Evolutionary conservation across 352 stramenopile species (phyloP), one percentile per base, ranked within the genome.

Genomic region (Phytophthora pini): DNA sequence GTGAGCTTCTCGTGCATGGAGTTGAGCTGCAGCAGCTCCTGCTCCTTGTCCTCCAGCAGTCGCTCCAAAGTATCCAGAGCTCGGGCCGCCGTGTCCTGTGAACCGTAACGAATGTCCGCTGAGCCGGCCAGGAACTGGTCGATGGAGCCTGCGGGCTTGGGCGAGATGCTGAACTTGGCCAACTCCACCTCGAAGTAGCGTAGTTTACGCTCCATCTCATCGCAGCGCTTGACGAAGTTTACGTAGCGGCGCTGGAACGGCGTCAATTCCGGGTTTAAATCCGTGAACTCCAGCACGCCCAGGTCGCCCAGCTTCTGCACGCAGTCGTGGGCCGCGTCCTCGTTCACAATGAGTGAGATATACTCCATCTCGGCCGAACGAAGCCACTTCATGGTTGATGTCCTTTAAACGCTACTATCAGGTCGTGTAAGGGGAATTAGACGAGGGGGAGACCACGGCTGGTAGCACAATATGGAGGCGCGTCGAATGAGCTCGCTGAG

Each of bases 321-420:
- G 72, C 94, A 99, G 76, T 98, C 91, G 79, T 99, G 97, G 53
- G 97, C 94, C 22, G 96, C 97, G 74, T 99, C 96, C 76, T 99
- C 97, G 65, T 98, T 98, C 61, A 99, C 92, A 73, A 99, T 99
- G 52, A 99, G 83, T 58, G 93, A 98, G 80, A 99, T 98, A 68
- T 99, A 99, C 83, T 98, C 91, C 97, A 99, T 99, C 72, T 98
- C 95, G 74, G 98, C 94, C 51, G 97, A 99, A 61, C 97, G 97
- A 70, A 99, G 98, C 97, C 97, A 99, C 80, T 90, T 95, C 87
- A 95, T 95, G 49, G 20, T 29, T 45, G 9, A 10, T 46, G 13
- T 40, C 9, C 22, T 47, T 26, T 15, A 24, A 31, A 34, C 29
- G 15, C 20, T 52, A 24, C 38, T 44, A 38, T 29, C 34, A 46